Conservation (phyloP, 163 green algal species). For the Volvox carteri region DNA sequence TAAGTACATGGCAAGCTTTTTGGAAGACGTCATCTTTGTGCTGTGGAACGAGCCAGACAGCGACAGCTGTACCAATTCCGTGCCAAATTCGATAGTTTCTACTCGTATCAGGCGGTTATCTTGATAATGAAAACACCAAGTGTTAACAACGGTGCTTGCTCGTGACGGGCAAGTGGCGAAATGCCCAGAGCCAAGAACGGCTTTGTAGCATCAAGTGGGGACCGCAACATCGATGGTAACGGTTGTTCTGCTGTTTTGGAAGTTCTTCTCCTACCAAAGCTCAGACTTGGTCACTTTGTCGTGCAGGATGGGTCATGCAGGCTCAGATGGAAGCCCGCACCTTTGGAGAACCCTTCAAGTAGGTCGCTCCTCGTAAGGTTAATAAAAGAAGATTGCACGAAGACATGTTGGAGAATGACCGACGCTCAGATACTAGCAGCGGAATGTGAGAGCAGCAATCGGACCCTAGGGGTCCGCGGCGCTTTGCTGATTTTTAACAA, state of each 20-base stretch:
- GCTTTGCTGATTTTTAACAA: no score
- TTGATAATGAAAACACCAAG: not conserved
- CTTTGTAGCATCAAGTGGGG: conserved; percentile 5
- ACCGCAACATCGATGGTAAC: conserved; percentile 41
- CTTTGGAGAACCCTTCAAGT: conserved; percentile 48
- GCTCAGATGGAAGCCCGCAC: not conserved
- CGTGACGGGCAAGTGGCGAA: not conserved
- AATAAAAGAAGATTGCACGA: no score
- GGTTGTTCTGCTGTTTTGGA: not conserved
- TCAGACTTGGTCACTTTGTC: not conserved
- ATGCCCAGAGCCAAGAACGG: not conserved
- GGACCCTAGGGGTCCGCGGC: no score
- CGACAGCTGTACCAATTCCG: conserved; percentile 15
- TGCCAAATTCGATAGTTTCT: no score
- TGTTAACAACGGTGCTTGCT: not conserved
- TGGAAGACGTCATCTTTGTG: not conserved
- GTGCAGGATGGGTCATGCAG: conserved; percentile 25
- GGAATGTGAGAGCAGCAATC: no score
- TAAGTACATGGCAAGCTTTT: not conserved
- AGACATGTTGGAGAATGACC: no score
- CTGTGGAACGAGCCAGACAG: not conserved
- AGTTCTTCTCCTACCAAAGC: not conserved
- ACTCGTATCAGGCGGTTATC: no score
- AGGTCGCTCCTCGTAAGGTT: no score
- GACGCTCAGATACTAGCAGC: no score